Conservation (phyloP, 257 asterid genomes). For the Solanum ossicruentum region DNA sequence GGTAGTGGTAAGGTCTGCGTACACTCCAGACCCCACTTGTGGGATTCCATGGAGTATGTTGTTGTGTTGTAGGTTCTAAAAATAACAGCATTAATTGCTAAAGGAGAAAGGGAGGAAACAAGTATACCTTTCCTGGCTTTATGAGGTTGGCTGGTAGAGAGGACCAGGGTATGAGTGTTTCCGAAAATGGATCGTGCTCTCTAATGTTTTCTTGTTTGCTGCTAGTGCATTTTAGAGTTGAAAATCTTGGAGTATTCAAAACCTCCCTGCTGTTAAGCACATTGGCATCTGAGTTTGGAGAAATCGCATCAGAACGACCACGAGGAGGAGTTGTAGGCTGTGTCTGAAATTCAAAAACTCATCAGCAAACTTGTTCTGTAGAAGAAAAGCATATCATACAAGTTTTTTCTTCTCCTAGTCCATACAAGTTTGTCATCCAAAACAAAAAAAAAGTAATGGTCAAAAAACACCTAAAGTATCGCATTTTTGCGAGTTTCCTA, state of each 20-base stretch:
- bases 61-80: neutral
- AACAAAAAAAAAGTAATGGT: neutral
- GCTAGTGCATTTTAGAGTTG: constrained; percentile 12
- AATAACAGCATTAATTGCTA: neutral
- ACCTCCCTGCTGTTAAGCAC: neutral
- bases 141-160: constrained; percentile 50
- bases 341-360: constrained; percentile 16
- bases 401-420: neutral
- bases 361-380: neutral
- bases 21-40: too few relatives aligned
- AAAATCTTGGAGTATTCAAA: constrained; percentile 13
- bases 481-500: neutral
- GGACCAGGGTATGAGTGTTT: constrained; percentile 49
- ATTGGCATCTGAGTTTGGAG: constrained; percentile 15
- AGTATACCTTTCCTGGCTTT: constrained; percentile 59
- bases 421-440: neutral
- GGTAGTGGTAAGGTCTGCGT: too few relatives aligned
- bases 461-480: neutral
- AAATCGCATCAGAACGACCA: constrained; percentile 17
- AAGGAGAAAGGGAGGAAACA: neutral
- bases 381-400: neutral
- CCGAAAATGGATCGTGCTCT: constrained; percentile 30
- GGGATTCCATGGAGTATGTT: too few relatives aligned
- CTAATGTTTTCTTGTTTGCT: constrained; percentile 31
- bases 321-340: constrained; percentile 32